Base-by-base conservation (phyloP, 2,329 filamentous ascomycete genomes). In the Scopulariopsis brevicaulis region DNA sequence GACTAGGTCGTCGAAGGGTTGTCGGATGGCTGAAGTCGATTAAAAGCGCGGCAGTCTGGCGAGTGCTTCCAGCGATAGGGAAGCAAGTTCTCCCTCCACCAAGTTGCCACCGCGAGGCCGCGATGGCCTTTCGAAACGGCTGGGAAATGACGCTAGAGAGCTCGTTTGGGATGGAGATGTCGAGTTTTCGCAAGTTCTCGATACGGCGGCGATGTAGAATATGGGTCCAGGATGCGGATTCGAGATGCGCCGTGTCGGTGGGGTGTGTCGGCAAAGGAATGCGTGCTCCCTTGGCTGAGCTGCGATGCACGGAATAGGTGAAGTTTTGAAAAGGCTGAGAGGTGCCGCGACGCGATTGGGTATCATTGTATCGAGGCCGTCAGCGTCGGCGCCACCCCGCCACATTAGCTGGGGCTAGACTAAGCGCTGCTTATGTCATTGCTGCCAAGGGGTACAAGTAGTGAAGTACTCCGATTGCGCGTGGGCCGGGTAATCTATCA, bases 21-120 rank as follows among this genome's bases (percentile, higher is more conserved):
- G 43, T 32, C 28, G 28, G 28, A 32, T 32, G 28, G 28, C 28
- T 32, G 4, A 32, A 32, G 28, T 32, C 28, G 28, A 32, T 8
- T 32, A 32, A 32, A 32, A 32, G 43, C 43, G 15, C 15, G n/a
- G 43, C 14, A 48, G 43, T 6, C 43, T 48, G 43, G 15, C n/a
- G 43, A 48, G 20, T 3, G n/a, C 43, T 48, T 48, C n/a, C n/a
- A 48, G 4, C n/a, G 43, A 10, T 8, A 48, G 14, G n/a, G n/a
- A 48, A 20, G n/a, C 12, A 48, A 20, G 37, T 18, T 18, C 10
- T 48, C 43, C 43, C 43, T 48, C n/a, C 15, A 48, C 43, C 43
- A 48, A 18, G n/a, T 48, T 18, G 43, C 43, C 43, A 57, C 55
- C 55, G 54, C 22, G 46, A 57, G 55, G 55, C 55, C 55, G 54